phyloP scores from a whole-genome alignment of 2,329 filamentous ascomycete species.

The Cladosporium sp. region DNA sequence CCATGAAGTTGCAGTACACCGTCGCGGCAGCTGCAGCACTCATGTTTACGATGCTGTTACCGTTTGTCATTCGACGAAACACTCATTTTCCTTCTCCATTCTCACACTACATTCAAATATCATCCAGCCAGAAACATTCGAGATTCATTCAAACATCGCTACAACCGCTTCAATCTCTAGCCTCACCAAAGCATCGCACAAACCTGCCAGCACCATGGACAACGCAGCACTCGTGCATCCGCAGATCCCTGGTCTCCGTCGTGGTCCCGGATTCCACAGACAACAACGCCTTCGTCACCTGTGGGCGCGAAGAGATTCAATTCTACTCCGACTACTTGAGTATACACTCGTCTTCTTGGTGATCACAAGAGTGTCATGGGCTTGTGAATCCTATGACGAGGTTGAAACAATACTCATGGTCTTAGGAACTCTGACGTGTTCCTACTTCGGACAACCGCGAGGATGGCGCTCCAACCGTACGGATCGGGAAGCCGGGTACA shows the following conservation, averaged over 20 bases:
- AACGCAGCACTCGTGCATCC: not conserved
- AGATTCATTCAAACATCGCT: too few species aligned
- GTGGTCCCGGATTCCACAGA: not conserved
- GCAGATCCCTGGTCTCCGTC: not conserved
- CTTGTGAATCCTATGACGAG: not conserved
- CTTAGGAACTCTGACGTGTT: not conserved
- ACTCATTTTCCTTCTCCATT: not conserved
- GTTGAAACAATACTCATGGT: not conserved
- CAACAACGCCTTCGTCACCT: not conserved
- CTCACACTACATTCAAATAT: not conserved
- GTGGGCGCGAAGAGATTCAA: not conserved
- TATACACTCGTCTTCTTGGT: not conserved
- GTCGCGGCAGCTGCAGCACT: too few species aligned
- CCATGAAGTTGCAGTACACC: too few species aligned
- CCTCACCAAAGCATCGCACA: not conserved
- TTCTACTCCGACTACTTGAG: not conserved
- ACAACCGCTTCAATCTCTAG: not conserved
- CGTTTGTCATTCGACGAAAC: not conserved
- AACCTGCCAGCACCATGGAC: not conserved
- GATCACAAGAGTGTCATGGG: not conserved
- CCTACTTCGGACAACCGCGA: not conserved
- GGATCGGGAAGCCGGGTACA: not conserved
- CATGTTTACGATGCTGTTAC: not conserved
- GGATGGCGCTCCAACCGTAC: not conserved
- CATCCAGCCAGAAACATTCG: not conserved